phyloP scores from a whole-genome alignment of 805 yeast genomes.

The Scheffersomyces coipomensis region DNA sequence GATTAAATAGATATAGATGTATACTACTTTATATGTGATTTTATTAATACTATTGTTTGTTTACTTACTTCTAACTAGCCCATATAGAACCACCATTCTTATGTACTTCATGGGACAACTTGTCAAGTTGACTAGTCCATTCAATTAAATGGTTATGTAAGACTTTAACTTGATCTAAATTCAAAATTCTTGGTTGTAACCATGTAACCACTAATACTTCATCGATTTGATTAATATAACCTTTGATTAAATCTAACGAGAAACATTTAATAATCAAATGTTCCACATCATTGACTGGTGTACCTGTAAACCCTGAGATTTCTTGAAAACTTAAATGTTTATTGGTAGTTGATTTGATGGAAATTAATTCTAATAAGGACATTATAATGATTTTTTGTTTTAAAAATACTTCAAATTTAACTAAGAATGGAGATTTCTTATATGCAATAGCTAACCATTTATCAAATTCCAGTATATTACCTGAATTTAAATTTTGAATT shows the following conservation, averaged over 20 bases:
- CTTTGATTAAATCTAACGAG: conserved; percentile 77
- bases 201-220: conserved; percentile 79
- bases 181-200: conserved; percentile 95
- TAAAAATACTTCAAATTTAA: conserved; percentile 60
- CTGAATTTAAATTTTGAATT: conserved; percentile 69
- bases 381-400: conserved; percentile 90
- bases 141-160: conserved; percentile 70
- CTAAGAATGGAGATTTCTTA: conserved; percentile 52
- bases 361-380: conserved; percentile 86
- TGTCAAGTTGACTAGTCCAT: conserved; percentile 78
- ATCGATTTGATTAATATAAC: conserved; percentile 86
- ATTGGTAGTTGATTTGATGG: conserved; percentile 68
- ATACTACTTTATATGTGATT: no score
- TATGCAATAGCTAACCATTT: conserved; percentile 38
- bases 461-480: conserved; percentile 71
- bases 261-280: conserved; percentile 89
- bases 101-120: conserved; percentile 45
- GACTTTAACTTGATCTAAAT: conserved; percentile 69
- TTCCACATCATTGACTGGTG: conserved; percentile 76
- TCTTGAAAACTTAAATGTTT: conserved; percentile 72
- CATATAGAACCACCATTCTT: conserved; percentile 41
- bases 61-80: no score
- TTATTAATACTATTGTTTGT: no score
- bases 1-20: no score
- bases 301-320: conserved; percentile 66